Evolutionary conservation across 768 basidiomycete genomes (phyloP), one percentile per base, ranked within the genome.

Genomic region (Rhodotorula graminis): DNA sequence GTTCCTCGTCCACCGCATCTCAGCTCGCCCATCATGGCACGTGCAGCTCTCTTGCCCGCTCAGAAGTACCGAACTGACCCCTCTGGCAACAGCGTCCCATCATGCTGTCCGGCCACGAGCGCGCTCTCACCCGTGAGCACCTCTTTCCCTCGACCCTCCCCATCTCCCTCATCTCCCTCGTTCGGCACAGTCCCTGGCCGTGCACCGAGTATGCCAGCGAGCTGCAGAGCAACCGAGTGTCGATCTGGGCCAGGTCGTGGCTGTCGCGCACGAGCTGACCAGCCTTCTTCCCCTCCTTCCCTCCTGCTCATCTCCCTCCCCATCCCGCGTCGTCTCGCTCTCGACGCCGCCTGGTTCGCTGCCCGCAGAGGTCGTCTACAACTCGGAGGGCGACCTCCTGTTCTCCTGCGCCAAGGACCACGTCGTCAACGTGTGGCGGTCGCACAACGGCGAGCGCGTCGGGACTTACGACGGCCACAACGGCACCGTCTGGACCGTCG

Each of bases 391-490:
- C 75, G 96, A 98, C 82, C 85, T 99, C 25, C 85, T 99, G 63
- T 96, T 99, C 82, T 89, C 93, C 33, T 92, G 90, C 80, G 93
- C 92, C 77, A 99, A 99, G 85, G 96, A 99, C 81, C 86, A 90
- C 78, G 81, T 91, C 77, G 91, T 97, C 81, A 97, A 96, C 80
- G 93, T 92, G 63, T 98, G 95, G 95, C 77, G 74, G 71, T 89
- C 93, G 21, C 92, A 95, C 78, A 99, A 99, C 78, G 96, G 96
- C 63, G 96, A 98, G 84, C 86, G 96, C 70, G 82, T 99, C 78
- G 96, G 96, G 49, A 99, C 96, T 70, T 98, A 96, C 80, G 88
- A 91, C 59, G 96, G 93, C 53, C 88, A 96, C 82, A 99, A 98
- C 79, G 96, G 96, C 67, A 85, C 91, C 0, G 90, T 99, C 40